Evolutionary conservation across 169 alveolate species (phyloP), one percentile per base, ranked within the genome.

Genomic region (Plasmodium malariae): DNA sequence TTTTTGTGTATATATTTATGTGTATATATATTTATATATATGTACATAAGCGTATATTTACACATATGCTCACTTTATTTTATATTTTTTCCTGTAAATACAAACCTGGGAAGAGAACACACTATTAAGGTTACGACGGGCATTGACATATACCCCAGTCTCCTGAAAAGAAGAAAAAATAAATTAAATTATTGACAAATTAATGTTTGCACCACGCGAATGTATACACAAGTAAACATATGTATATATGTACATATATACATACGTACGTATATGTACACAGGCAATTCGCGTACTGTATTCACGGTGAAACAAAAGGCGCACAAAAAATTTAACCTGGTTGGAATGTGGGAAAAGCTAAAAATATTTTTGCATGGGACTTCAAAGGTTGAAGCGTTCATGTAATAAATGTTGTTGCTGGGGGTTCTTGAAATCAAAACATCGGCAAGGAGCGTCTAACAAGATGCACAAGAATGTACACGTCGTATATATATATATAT

Each of bases 141-240:
- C 76, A 94, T 74, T 26, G 96, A 83, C 93, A 93, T 93, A 78
- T 92, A 93, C 7, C 96, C 96, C 63, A 93, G 69, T 49, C 96
- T 49, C 68, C 96, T 89, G 43, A 26, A 85, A 6, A 11, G 24
- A 21, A 45, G 19, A 88, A 88, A 32, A 48, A 12, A 74, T 26
- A 6, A 24, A 3, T 5, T 12, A 71, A 36, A 7, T 5, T 5
- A 57, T 6, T 3, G 28, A 74, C 19, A 74, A 74, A 57, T 36
- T 5, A 43, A 71, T 1, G n/a, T n/a, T n/a, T n/a, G 4, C 32
- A 54, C 24, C 24, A 48, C 3, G 45, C 19, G 60, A 17, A 28
- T 72, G 3, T 21, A 72, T 14, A 19, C 6, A 1, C 28, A 71
- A 2, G 30, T 19, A 0, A 37, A 1, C n/a, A 57, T 17, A 57